Evolutionary conservation across 2,329 filamentous ascomycete genomes (phyloP), one percentile per base, ranked within the genome.

Genomic region (Gliomastix tumulicola): DNA sequence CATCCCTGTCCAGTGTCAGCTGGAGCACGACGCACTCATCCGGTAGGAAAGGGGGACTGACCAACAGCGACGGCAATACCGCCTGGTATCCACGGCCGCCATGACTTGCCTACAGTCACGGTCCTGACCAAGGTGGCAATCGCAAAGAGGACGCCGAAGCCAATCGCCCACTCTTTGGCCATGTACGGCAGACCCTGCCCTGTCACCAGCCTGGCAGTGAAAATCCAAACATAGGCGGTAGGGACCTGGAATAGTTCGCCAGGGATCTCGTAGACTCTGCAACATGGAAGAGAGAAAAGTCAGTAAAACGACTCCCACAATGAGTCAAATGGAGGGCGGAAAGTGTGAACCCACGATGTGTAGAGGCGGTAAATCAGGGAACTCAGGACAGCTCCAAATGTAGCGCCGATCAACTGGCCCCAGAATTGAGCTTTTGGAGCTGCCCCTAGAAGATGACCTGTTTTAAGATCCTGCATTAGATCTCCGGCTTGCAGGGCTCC

Each of bases 391-490:
- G 92, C 89, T 3, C 92, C 92, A 3, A 86, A 79, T 0, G 86
- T 82, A 23, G 84, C 87, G 5, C 92, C 92, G 36, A 98, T 89
- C 16, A 97, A 77, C 55, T 98, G 92, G 1, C 92, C 92, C 72
- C 87, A 96, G 56, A 98, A 98, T 52, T 98, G 92, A 1, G 92
- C 92, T 49, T 85, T 92, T 0, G 92, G 92, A 4, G 88, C 85
- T 1, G 92, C 92, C 10, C 90, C 89, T 1, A 98, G 74, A 0
- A 98, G 66, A 58, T 98, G 89, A 0, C 92, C 92, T 0, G 92
- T 96, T 59, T 98, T 98, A 21, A 98, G 74, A 55, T 98, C 92
- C 56, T 98, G 92, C 75, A 98, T 86, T 38, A 98, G 77, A 58
- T 98, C 92, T 8, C 92, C 92, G 4, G 92, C 90, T 65, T 98